Conservation (phyloP, 345 rosid species). For the Mallotus nudiflorus region DNA sequence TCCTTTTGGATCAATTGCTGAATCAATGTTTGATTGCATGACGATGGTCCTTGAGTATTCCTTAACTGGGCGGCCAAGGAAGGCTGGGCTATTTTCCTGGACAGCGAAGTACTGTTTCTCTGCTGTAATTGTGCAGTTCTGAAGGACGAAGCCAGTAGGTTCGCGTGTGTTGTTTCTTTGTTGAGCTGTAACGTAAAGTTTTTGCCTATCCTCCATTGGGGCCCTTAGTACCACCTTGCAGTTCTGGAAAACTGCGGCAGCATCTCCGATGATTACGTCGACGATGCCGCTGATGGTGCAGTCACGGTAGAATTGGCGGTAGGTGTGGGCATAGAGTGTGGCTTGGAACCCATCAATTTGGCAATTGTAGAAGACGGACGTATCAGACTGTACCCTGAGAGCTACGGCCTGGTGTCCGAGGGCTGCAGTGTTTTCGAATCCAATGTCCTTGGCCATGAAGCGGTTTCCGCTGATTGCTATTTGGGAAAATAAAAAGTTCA, state of each 20-base stretch:
- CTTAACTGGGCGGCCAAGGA: constrained; percentile 80
- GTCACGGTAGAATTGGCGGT: constrained; percentile 36
- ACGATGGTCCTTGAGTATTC: constrained; percentile 54
- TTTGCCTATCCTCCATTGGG: constrained; percentile 39
- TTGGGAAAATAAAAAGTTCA: background rate
- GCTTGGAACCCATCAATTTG: constrained; percentile 25
- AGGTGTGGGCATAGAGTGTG: constrained; percentile 27
- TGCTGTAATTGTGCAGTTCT: constrained; percentile 57
- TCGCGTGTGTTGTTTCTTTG: constrained; percentile 48
- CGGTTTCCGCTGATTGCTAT: constrained; percentile 14
- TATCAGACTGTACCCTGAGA: constrained; percentile 10
- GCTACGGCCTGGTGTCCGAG: constrained; percentile 27
- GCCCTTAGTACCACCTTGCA: constrained; percentile 55
- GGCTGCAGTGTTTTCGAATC: constrained; percentile 29
- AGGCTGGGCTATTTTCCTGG: constrained; percentile 41
- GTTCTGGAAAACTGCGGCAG: constrained; percentile 57
- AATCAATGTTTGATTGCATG: constrained; percentile 54
- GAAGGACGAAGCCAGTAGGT: constrained; percentile 56
- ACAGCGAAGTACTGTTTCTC: constrained; percentile 38
- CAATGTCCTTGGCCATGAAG: constrained; percentile 37
- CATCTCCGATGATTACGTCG: constrained; percentile 63
- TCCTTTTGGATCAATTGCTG: constrained; percentile 59
- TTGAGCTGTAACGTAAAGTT: constrained; percentile 63
- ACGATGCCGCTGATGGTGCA: constrained; percentile 28
- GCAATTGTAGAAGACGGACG: constrained; percentile 26